phyloP scores from a whole-genome alignment of 2,329 filamentous ascomycete genomes.

The Diaporthe caulivora region DNA sequence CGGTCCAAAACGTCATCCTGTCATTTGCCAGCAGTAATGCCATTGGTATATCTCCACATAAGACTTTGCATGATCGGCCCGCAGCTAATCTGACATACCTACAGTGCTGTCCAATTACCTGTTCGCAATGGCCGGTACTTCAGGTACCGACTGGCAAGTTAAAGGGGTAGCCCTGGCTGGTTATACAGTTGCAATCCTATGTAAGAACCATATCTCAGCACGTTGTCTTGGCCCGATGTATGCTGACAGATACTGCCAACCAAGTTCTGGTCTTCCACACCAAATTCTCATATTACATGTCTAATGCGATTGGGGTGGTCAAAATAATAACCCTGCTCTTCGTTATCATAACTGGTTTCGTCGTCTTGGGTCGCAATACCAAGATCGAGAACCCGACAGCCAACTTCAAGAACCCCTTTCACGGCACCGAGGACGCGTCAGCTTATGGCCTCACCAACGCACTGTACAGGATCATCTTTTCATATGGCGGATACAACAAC shows the following conservation, averaged over 20 bases:
- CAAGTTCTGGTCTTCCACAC: constrained; percentile 59
- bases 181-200: constrained; percentile 69
- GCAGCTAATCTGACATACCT: neutral
- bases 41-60: constrained; percentile 54
- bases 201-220: constrained; percentile 42
- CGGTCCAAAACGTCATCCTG: constrained; percentile 72
- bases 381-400: constrained; percentile 61
- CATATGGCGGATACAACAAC: constrained; percentile 69
- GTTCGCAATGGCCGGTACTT: constrained; percentile 65
- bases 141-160: constrained; percentile 70
- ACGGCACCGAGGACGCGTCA: constrained; percentile 54
- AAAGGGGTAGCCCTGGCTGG: constrained; percentile 76
- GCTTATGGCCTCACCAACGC: constrained; percentile 67
- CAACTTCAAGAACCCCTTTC: constrained; percentile 69
- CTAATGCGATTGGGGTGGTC: constrained; percentile 66
- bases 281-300: constrained; percentile 63
- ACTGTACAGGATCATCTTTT: constrained; percentile 70
- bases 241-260: neutral
- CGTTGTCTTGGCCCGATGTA: no score
- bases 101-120: constrained; percentile 73
- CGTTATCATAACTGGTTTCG: constrained; percentile 67
- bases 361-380: constrained; percentile 69
- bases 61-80: rapidly evolving
- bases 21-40: constrained; percentile 77
- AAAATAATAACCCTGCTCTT: constrained; percentile 72